Percentiles rank a stretch among this genome's conserved stretches.
These are phyloP conservation scores for Tilletia setariae DNA, from an alignment of 1,284 basidiomycete genomes.

Conservation along the genomic window DNA sequence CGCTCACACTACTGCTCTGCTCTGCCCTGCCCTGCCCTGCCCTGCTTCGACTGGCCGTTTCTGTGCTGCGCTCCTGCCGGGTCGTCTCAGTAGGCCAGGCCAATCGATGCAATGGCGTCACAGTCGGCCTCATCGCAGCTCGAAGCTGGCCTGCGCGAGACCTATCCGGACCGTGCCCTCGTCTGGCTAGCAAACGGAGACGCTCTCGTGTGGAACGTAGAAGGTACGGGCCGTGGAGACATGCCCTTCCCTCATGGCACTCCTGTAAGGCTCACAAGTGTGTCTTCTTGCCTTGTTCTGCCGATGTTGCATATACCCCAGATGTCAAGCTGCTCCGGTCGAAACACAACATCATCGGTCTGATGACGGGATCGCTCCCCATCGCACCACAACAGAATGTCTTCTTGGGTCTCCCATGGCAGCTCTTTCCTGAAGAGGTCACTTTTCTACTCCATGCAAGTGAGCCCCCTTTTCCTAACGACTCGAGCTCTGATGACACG, in stretches of 20 bases:
- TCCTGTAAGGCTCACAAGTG: background rate
- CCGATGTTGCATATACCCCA: background rate
- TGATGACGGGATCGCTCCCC: conserved; percentile 84
- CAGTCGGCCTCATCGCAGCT: no score
- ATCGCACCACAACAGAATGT: conserved; percentile 94
- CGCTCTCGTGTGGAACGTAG: conserved; percentile 14
- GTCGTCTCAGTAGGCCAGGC: no score
- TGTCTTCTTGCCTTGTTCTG: background rate
- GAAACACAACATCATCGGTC: conserved; percentile 75
- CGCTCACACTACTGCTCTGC: no score
- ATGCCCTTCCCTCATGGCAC: background rate
- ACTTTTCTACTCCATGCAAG: conserved; percentile 77
- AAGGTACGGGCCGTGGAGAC: background rate
- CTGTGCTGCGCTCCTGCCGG: no score
- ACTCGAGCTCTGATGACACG: background rate
- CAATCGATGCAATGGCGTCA: no score
- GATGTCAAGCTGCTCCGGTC: conserved; percentile 25
- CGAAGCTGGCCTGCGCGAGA: background rate
- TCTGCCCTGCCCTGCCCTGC: no score
- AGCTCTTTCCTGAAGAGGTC: conserved; percentile 87
- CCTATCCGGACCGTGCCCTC: background rate
- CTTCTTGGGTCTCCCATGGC: conserved; percentile 84
- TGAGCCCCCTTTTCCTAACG: conserved; percentile 61
- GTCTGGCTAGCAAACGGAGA: conserved; percentile 1
- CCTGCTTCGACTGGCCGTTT: no score